phyloP scores from a whole-genome alignment of 768 basidiomycete genomes.

The Infundibulicybe gibba region DNA sequence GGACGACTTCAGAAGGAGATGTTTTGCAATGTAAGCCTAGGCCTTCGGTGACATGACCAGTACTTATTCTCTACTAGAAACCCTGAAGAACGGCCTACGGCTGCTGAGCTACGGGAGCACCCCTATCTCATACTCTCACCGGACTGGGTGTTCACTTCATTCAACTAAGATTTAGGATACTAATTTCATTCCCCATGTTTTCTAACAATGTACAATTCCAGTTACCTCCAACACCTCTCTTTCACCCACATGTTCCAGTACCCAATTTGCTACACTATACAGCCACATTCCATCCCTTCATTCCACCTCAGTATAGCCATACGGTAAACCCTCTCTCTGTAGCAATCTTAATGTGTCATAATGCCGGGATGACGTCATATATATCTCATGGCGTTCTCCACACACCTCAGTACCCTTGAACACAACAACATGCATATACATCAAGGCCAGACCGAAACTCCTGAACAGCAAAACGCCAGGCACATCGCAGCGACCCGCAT shows the following conservation, averaged over 20 bases:
- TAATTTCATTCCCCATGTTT: conserved; percentile 14
- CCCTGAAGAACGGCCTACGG: conserved; percentile 78
- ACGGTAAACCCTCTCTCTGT: conserved; percentile 31
- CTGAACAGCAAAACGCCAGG: conserved; percentile 15
- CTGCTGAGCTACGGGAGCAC: conserved; percentile 76
- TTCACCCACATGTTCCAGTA: conserved; percentile 11
- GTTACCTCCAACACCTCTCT: conserved; percentile 11
- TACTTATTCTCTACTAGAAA: conserved; percentile 42
- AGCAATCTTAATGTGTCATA: conserved; percentile 33
- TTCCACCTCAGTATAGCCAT: conserved; percentile 27
- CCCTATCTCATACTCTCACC: conserved; percentile 70
- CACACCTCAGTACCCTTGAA: too few species aligned
- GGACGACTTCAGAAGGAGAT: conserved; percentile 82
- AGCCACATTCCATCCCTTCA: conserved; percentile 8
- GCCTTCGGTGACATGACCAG: conserved; percentile 1
- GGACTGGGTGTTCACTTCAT: conserved; percentile 75
- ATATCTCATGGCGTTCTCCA: too few species aligned
- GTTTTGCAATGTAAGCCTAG: conserved; percentile 78
- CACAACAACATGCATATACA: neutral
- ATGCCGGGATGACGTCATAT: conserved; percentile 29
- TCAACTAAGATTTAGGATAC: conserved; percentile 38
- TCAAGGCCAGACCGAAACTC: neutral
- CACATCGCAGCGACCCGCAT: conserved; percentile 31
- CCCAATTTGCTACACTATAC: conserved; percentile 10
- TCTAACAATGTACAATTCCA: conserved; percentile 20